Evolutionary conservation across 208 protist genomes (phyloP).

Genomic region (Borovskyia barvae): DNA sequence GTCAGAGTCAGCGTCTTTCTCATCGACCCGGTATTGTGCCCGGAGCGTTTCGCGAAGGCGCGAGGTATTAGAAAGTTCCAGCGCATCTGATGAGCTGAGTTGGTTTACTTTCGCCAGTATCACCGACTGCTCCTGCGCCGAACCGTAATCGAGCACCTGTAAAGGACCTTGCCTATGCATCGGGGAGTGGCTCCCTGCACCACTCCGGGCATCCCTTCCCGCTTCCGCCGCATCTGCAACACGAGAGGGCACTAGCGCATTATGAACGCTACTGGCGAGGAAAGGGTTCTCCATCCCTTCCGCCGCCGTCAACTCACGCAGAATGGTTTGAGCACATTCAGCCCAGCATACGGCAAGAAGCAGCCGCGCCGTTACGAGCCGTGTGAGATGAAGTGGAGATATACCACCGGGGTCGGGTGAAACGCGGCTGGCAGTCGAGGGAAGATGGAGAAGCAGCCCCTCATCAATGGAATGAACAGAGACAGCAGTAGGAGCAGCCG

Average conservation of each 20-base stretch:
- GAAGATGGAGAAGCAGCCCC: not conserved
- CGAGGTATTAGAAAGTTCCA: slow-evolving; percentile 13
- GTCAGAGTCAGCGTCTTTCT: not conserved
- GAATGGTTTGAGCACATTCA: slow-evolving; percentile 25
- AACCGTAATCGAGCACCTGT: slow-evolving; percentile 31
- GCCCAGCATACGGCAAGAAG: slow-evolving; percentile 27
- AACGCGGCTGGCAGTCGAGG: not conserved
- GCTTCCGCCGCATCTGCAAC: not conserved
- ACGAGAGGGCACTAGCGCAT: slow-evolving; percentile 10
- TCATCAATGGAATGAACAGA: not conserved
- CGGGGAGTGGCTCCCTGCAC: slow-evolving; percentile 21
- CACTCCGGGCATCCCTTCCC: slow-evolving; percentile 2
- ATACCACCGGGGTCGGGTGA: too few relatives aligned
- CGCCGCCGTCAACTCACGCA: slow-evolving; percentile 22
- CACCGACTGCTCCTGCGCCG: slow-evolving; percentile 23
- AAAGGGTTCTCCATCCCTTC: slow-evolving; percentile 18
- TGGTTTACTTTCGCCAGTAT: slow-evolving; percentile 18
- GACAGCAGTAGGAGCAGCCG: not conserved
- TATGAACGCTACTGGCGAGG: slow-evolving; percentile 21
- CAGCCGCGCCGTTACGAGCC: slow-evolving; percentile 20
- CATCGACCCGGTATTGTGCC: not conserved
- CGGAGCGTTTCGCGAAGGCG: slow-evolving; percentile 14
- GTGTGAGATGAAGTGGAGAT: too few relatives aligned
- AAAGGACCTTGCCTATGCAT: too few relatives aligned
- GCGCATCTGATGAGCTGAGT: slow-evolving; percentile 3